phyloP scores from a whole-genome alignment of 352 stramenopile genomes.

The Pythium sukuiense region DNA sequence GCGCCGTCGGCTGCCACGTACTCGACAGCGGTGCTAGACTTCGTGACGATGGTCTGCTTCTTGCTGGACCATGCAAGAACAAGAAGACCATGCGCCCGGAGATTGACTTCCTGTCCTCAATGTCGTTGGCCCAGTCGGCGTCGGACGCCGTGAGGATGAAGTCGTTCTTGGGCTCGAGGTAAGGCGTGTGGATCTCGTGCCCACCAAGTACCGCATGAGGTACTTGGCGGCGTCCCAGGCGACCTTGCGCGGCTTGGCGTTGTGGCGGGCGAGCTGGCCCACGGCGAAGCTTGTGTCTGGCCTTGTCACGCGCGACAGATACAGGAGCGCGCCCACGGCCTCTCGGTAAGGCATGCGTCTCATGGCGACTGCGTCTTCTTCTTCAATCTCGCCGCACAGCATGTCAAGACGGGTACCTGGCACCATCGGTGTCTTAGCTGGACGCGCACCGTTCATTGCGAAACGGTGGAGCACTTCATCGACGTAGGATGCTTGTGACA shows the following conservation, averaged over 20 bases:
- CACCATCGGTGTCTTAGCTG: background rate
- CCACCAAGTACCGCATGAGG: conserved; percentile 8
- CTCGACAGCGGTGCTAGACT: conserved; percentile 2
- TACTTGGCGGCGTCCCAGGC: conserved; percentile 19
- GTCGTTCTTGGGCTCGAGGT: background rate
- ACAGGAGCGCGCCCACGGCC: conserved; percentile 14
- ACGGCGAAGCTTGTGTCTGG: conserved; percentile 17
- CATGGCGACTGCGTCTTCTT: too few relatives aligned
- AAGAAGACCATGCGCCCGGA: background rate
- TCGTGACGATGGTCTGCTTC: conserved; percentile 8
- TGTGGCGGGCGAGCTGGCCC: conserved; percentile 4
- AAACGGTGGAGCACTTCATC: conserved; percentile 5
- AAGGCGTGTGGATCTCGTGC: background rate
- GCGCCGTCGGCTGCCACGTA: conserved; percentile 1
- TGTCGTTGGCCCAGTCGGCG: conserved; percentile 9
- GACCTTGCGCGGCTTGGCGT: background rate
- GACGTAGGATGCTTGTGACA: conserved; percentile 5
- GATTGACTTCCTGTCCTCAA: conserved; percentile 4
- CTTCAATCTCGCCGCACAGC: too few relatives aligned
- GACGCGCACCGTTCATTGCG: background rate
- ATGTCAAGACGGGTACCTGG: background rate
- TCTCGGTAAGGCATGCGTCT: conserved; percentile 7
- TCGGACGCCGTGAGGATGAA: background rate
- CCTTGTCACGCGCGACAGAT: conserved; percentile 1
- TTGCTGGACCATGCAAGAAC: background rate